Evolutionary conservation across 116 monocot genomes (phyloP).

Genomic region (Trichopus zeylanicus): DNA sequence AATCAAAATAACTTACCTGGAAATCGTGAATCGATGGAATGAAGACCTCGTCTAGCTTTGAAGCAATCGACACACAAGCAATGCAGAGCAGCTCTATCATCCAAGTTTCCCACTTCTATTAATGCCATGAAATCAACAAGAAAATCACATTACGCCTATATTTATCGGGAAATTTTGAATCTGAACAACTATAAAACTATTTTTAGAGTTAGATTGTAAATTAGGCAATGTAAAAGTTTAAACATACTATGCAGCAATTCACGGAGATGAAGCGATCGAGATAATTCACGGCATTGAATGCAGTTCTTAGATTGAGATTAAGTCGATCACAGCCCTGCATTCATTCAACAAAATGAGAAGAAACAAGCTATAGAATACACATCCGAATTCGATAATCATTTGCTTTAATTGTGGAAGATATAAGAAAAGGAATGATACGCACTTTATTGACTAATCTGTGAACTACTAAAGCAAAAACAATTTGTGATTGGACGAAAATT

Average conservation of each 20-base stretch:
- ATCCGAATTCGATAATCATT: too few relatives aligned
- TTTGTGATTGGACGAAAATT: neutral
- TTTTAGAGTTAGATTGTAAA: too few relatives aligned
- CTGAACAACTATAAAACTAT: too few relatives aligned
- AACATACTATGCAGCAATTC: slow-evolving; percentile 28
- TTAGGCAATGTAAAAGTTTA: neutral
- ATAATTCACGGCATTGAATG: slow-evolving; percentile 63
- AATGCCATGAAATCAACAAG: too few relatives aligned
- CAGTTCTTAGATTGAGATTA: slow-evolving; percentile 23
- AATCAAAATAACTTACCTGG: slow-evolving; percentile 21
- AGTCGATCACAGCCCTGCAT: slow-evolving; percentile 33
- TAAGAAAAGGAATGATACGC: too few relatives aligned
- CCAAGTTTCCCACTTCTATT: slow-evolving; percentile 74
- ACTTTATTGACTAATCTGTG: neutral
- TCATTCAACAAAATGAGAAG: neutral
- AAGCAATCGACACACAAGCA: slow-evolving; percentile 68
- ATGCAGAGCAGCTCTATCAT: slow-evolving; percentile 65
- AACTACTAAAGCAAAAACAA: neutral
- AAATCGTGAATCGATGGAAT: slow-evolving; percentile 42
- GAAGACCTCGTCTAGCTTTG: slow-evolving; percentile 56
- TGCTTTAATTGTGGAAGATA: too few relatives aligned
- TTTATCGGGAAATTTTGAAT: too few relatives aligned
- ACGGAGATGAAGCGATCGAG: slow-evolving; percentile 69
- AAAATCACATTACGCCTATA: too few relatives aligned
- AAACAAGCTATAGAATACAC: neutral